Evolutionary conservation across 176 grass and related monocot species (phyloP), one percentile per base, ranked within the genome.

Genomic region (Metroxylon sagu): DNA sequence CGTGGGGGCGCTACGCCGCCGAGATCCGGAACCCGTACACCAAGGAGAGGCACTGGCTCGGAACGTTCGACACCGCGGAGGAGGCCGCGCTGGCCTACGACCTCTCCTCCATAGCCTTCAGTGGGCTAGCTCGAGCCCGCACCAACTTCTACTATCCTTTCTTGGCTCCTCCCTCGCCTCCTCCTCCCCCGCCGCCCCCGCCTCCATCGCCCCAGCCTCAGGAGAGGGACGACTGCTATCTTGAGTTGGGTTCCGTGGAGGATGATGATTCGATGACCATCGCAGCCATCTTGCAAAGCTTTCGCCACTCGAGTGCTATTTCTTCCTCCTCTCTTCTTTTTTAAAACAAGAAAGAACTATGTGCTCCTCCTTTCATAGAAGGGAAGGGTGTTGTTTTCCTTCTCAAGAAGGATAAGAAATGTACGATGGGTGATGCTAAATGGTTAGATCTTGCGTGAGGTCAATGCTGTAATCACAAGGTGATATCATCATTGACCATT

Each of bases 31-130:
- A 89, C 81, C 86, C 81, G 3, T 74, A 68, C 49, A 95, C 89
- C 23, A 95, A 95, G 65, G 84, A 95, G 74, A 79, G 89, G 21
- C 88, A 74, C 73, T 85, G 82, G 87, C 76, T 89, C 14, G 85
- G 80, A 10, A 89, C 85, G 15, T 89, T 89, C 27, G 85, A 83
- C 68, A 89, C 80, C 3, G 80, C 85, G 8, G 76, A 89, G 77
- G 80, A 83, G 59, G 80, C 85, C 1, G 86, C 86, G 14, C 54
- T 89, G 5, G 81, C 86, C 14, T 89, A 89, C 27, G 86, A 89
- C 64, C 72, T 85, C 53, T 80, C 83, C 0, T 66, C 89, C 54
- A 76, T 94, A 67, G 57, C 89, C 62, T 83, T 88, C 57, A 67
- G 71, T 19, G 89, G 89, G 3, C 7, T 59, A 16, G 68, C 64